Evolutionary conservation across 140 eudicot genomes (phyloP).

Genomic region (Ambrosia hybrid): DNA sequence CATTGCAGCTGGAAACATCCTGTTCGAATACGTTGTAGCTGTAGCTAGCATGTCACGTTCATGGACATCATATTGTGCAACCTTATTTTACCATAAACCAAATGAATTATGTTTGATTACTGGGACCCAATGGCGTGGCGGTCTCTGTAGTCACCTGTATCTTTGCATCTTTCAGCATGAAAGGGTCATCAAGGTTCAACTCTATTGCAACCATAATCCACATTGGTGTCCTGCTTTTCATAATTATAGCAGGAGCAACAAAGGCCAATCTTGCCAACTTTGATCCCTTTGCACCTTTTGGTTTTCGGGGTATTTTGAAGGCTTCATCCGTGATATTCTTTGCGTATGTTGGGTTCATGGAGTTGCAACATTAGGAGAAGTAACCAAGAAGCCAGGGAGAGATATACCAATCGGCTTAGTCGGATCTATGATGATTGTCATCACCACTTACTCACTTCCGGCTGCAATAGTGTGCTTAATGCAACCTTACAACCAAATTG

Average conservation of each 20-base stretch:
- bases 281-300: too few species aligned
- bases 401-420: constrained; percentile 47
- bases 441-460: constrained; percentile 36
- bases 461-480: constrained; percentile 42
- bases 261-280: too few species aligned
- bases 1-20: too few species aligned
- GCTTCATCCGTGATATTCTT: too few species aligned
- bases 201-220: constrained; percentile 56
- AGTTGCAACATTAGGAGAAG: too few species aligned
- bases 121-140: constrained; percentile 61
- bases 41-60: constrained; percentile 59
- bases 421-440: constrained; percentile 44
- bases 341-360: too few species aligned
- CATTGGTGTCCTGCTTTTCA: constrained; percentile 43
- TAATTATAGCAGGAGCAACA: constrained; percentile 51
- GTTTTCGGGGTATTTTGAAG: too few species aligned
- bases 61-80: constrained; percentile 66
- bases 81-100: constrained; percentile 45
- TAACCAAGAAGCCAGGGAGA: too few species aligned
- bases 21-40: too few species aligned
- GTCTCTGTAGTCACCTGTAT: constrained; percentile 35
- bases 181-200: constrained; percentile 56
- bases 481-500: constrained; percentile 41
- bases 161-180: constrained; percentile 43
- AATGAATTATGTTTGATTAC: constrained; percentile 42